Evolutionary conservation across 2,329 filamentous ascomycete genomes (phyloP).

Genomic region (Knoxdaviesia proteae): DNA sequence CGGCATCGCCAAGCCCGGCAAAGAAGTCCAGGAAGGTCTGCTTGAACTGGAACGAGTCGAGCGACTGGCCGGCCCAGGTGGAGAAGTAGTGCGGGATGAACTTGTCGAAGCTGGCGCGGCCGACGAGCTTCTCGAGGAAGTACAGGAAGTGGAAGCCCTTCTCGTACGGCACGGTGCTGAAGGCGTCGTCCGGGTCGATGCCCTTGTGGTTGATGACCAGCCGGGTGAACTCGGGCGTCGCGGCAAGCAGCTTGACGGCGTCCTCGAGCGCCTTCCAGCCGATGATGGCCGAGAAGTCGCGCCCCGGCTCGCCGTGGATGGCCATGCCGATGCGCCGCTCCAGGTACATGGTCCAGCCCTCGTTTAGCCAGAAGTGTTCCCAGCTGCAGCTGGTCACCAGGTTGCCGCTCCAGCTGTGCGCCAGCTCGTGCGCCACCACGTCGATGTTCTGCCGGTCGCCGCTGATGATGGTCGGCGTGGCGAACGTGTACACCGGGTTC

Average conservation of each 20-base stretch:
- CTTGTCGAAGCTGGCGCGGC: conserved; percentile 71
- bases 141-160: conserved; percentile 93
- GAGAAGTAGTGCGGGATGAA: conserved; percentile 94
- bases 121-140: conserved; percentile 68
- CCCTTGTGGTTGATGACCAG: conserved; percentile 72
- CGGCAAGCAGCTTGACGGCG: conserved; percentile 55
- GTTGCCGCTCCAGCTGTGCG: conserved; percentile 74
- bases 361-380: conserved; percentile 61
- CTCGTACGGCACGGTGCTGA: conserved; percentile 82
- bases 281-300: conserved; percentile 88
- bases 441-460: conserved; percentile 84
- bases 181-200: conserved; percentile 87
- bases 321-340: conserved; percentile 64
- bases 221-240: conserved; percentile 83
- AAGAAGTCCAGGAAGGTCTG: conserved; percentile 76
- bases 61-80: conserved; percentile 63
- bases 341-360: conserved; percentile 87
- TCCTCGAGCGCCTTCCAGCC: conserved; percentile 84
- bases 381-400: conserved; percentile 58
- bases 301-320: conserved; percentile 65
- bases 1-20: conserved; percentile 37
- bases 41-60: conserved; percentile 92
- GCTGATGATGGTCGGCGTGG: conserved; percentile 82
- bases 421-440: conserved; percentile 76
- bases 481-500: conserved; percentile 87